Conservation (phyloP, 345 rosid species). For the Rhizophora apiculata region DNA sequence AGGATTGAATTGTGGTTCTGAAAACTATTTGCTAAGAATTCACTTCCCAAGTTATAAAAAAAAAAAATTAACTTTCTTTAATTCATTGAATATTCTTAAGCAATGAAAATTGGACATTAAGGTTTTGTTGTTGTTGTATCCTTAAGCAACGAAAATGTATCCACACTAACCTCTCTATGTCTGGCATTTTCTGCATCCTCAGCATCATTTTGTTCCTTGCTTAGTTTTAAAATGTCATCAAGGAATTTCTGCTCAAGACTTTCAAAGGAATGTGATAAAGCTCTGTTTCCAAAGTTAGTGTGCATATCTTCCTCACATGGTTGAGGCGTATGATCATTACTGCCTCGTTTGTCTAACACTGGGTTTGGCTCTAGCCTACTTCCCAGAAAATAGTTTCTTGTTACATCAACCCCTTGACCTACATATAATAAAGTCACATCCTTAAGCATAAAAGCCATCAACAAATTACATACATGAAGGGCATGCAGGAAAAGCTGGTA, state of each 20-base stretch:
- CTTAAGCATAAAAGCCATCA: slow-evolving; percentile 2
- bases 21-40: no score
- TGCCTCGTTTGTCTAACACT: slow-evolving; percentile 49
- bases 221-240: slow-evolving; percentile 63
- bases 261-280: slow-evolving; percentile 49
- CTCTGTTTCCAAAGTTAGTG: slow-evolving; percentile 47
- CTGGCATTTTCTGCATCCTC: slow-evolving; percentile 82
- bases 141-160: slow-evolving; percentile 3
- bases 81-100: no score
- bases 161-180: slow-evolving; percentile 73
- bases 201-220: slow-evolving; percentile 66
- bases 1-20: no score
- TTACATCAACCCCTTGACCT: slow-evolving; percentile 70
- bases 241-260: slow-evolving; percentile 65
- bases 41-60: no score
- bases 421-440: slow-evolving; percentile 22
- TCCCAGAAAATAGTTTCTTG: slow-evolving; percentile 61
- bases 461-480: no score
- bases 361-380: slow-evolving; percentile 47
- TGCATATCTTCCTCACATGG: slow-evolving; percentile 52
- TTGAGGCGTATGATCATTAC: slow-evolving; percentile 49
- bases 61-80: no score
- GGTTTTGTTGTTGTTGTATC: no score
- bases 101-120: no score
- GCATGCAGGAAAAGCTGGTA: no score